Percentiles rank a stretch among this genome's conserved stretches.
Evolutionary conservation across 495 filamentous ascomycete species (phyloP).

Genomic region (Neurospora tetrasperma): DNA sequence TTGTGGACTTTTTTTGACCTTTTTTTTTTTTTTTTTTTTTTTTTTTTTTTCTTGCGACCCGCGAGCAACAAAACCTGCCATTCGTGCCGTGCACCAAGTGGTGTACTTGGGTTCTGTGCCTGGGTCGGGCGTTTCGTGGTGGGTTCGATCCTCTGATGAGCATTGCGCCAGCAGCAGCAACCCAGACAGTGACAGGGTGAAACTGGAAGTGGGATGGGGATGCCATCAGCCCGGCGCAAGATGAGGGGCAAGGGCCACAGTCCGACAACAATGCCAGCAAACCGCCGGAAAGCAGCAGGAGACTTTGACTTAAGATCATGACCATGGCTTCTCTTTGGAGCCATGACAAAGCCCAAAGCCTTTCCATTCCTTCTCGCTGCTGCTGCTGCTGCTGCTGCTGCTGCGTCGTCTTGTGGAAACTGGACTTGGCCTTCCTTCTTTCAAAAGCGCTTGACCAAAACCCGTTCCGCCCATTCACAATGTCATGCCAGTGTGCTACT

Average conservation of each 20-base stretch:
- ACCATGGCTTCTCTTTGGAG: neutral
- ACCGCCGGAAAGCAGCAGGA: neutral
- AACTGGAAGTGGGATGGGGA: neutral
- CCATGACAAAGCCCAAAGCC: neutral
- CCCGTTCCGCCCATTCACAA: neutral
- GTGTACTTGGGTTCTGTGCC: neutral
- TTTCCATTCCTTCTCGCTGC: neutral
- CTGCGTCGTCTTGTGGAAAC: neutral
- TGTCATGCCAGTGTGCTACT: slow-evolving; percentile 15
- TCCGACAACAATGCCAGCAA: neutral
- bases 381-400: neutral
- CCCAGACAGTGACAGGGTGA: neutral
- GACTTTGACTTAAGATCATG: neutral
- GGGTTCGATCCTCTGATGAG: neutral
- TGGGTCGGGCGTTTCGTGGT: neutral
- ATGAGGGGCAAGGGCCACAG: neutral
- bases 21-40: too few species aligned
- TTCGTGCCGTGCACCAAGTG: neutral
- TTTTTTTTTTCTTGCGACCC: too few species aligned
- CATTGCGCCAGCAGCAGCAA: neutral
- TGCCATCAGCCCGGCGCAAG: neutral
- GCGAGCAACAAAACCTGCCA: neutral
- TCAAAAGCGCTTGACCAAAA: neutral
- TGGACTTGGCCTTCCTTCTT: neutral
- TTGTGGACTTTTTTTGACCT: neutral